Evolutionary conservation across 2,329 filamentous ascomycete species (phyloP).

Genomic region (Lecanicillium sp.): DNA sequence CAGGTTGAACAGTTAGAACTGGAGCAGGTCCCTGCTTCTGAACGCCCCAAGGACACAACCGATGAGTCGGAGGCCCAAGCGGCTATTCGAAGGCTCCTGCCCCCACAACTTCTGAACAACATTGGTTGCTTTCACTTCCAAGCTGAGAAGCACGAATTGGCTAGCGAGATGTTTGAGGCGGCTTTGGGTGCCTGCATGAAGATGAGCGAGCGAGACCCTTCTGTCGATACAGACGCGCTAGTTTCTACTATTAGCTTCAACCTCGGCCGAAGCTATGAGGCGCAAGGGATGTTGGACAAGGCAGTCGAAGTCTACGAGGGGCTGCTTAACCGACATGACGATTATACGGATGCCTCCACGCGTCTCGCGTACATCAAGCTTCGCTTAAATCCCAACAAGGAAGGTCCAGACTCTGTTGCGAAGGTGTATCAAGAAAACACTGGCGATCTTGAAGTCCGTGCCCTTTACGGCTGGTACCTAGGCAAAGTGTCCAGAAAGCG

Average conservation of each 20-base stretch:
- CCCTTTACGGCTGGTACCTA: constrained; percentile 91
- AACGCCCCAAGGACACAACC: constrained; percentile 46
- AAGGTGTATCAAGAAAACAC: constrained; percentile 80
- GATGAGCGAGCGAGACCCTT: constrained; percentile 65
- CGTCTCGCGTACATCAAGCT: constrained; percentile 86
- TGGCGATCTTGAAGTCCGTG: constrained; percentile 81
- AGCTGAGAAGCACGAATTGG: constrained; percentile 68
- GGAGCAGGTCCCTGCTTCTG: constrained; percentile 64
- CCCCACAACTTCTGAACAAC: constrained; percentile 91
- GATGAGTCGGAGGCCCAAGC: constrained; percentile 53
- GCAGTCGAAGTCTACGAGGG: constrained; percentile 85
- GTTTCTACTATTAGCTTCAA: constrained; percentile 97
- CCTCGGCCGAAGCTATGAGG: constrained; percentile 86
- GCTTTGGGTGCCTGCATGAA: constrained; percentile 82
- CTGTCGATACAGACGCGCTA: constrained; percentile 78
- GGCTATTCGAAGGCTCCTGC: constrained; percentile 66
- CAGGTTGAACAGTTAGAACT: constrained; percentile 89
- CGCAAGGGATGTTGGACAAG: constrained; percentile 69
- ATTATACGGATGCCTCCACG: constrained; percentile 87
- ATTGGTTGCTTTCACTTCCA: constrained; percentile 95
- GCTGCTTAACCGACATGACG: constrained; percentile 72
- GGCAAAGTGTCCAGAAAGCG: constrained; percentile 78
- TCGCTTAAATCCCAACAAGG: constrained; percentile 69
- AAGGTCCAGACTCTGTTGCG: constrained; percentile 77
- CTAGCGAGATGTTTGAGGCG: constrained; percentile 85